These are phyloP conservation scores for Microsporum canis DNA, from an alignment of 2,329 filamentous ascomycete genomes.

Conservation along the genomic window DNA sequence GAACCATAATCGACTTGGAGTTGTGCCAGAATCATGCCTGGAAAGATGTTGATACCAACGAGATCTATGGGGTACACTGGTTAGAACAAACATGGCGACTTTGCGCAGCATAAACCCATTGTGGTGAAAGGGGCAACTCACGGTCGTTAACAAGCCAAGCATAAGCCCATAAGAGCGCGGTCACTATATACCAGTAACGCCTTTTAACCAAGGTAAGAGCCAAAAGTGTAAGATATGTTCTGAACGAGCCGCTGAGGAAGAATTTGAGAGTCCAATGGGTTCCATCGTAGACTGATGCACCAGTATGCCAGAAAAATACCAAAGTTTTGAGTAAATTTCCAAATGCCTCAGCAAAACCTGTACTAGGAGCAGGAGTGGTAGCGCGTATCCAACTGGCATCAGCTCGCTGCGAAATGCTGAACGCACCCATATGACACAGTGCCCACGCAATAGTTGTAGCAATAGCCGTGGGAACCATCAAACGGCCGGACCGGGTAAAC, in stretches of 20 bases:
- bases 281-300: constrained; percentile 32
- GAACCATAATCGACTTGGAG: constrained; percentile 19
- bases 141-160: constrained; percentile 24
- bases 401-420: constrained; percentile 15
- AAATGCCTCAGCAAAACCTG: constrained; percentile 13
- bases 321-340: constrained; percentile 14
- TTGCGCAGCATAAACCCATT: no score
- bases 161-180: constrained; percentile 29
- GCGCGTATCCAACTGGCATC: constrained; percentile 20
- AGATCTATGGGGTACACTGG: constrained; percentile 12
- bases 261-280: constrained; percentile 36
- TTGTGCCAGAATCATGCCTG: constrained; percentile 20
- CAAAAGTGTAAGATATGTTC: constrained; percentile 34
- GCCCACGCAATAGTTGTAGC: constrained; percentile 19
- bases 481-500: constrained; percentile 17
- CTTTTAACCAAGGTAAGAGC: constrained; percentile 30
- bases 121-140: constrained; percentile 10
- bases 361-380: constrained; percentile 11
- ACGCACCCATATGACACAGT: constrained; percentile 18
- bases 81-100: neutral
- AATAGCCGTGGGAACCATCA: constrained; percentile 19
- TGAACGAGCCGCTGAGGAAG: constrained; percentile 33
- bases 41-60: constrained; percentile 20
- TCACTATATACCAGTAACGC: constrained; percentile 26
- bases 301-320: constrained; percentile 27